phyloP scores from a whole-genome alignment of 2,329 filamentous ascomycete species.

The Paecilomyces formosus region DNA sequence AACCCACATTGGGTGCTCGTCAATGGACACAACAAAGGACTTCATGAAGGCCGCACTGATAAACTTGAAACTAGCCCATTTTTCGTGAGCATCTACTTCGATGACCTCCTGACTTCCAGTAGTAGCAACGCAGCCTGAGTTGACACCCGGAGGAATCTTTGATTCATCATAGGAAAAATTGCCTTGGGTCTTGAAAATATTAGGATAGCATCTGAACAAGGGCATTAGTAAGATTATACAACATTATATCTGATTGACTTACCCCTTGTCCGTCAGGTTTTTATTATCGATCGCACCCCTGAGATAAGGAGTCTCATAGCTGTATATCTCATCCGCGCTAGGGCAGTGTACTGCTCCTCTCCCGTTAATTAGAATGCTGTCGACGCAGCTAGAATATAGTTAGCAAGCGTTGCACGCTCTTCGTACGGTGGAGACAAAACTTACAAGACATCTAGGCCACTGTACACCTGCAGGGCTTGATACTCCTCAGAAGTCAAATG shows the following conservation, averaged over 20 bases:
- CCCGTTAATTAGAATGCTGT: slow-evolving; percentile 55
- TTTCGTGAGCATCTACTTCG: slow-evolving; percentile 25
- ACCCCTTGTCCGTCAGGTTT: slow-evolving; percentile 26
- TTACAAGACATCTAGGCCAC: slow-evolving; percentile 15
- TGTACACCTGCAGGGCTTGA: slow-evolving; percentile 17
- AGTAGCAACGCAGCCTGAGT: slow-evolving; percentile 40
- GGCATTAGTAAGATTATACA: not conserved
- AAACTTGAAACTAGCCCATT: slow-evolving; percentile 50
- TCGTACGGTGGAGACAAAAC: not conserved
- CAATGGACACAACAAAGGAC: slow-evolving; percentile 39
- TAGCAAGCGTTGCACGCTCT: not conserved
- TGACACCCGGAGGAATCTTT: slow-evolving; percentile 17
- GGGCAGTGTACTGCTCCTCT: slow-evolving; percentile 50
- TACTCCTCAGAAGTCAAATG: slow-evolving; percentile 47
- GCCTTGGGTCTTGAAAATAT: slow-evolving; percentile 4
- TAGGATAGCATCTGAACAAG: slow-evolving; percentile 13
- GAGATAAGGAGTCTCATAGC: slow-evolving; percentile 13
- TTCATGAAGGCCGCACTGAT: slow-evolving; percentile 46
- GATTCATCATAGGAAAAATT: slow-evolving; percentile 6
- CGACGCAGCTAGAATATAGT: slow-evolving; percentile 45
- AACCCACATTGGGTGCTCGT: slow-evolving; percentile 31
- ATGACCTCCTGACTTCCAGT: slow-evolving; percentile 39
- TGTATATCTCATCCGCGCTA: slow-evolving; percentile 35
- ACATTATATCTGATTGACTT: slow-evolving; percentile 2
- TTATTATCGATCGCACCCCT: slow-evolving; percentile 12